Percentiles rank a stretch among this genome's conserved stretches.
Conservation (phyloP, 257 asterid species). For the Schizonepeta tenuifolia region DNA sequence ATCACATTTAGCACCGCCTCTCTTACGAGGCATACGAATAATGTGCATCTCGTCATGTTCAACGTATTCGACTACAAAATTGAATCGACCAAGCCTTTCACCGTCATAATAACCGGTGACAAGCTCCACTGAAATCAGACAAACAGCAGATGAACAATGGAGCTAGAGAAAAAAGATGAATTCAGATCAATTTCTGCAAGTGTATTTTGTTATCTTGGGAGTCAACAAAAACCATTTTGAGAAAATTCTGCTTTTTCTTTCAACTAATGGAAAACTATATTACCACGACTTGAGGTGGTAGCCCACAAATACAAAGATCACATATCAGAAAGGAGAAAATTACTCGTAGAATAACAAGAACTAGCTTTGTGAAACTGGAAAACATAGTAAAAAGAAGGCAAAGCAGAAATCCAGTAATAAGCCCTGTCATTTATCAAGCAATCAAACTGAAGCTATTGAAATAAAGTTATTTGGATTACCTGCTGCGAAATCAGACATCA, state of each 20-base stretch:
- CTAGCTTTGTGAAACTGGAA: not conserved
- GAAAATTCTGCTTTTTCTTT: no score
- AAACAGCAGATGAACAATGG: no score
- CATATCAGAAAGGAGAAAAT: not conserved
- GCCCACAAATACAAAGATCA: not conserved
- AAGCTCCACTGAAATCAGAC: no score
- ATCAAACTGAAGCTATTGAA: not conserved
- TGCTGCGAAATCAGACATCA: constrained; percentile 55
- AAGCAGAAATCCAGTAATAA: not conserved
- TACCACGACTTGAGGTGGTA: no score
- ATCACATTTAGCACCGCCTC: not conserved
- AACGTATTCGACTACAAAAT: no score
- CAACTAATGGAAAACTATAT: no score
- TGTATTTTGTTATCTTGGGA: no score
- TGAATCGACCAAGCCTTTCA: not conserved
- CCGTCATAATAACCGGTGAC: no score
- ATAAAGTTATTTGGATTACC: constrained; percentile 49
- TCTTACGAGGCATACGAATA: not conserved
- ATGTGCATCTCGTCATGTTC: not conserved
- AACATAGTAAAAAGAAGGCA: not conserved
- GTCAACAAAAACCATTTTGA: no score
- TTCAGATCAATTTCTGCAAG: no score
- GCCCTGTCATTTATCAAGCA: constrained; percentile 1
- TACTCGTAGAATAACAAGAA: not conserved
- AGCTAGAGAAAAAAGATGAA: no score